Evolutionary conservation across 352 stramenopile genomes (phyloP).

Genomic region (Blastocystis sp.): DNA sequence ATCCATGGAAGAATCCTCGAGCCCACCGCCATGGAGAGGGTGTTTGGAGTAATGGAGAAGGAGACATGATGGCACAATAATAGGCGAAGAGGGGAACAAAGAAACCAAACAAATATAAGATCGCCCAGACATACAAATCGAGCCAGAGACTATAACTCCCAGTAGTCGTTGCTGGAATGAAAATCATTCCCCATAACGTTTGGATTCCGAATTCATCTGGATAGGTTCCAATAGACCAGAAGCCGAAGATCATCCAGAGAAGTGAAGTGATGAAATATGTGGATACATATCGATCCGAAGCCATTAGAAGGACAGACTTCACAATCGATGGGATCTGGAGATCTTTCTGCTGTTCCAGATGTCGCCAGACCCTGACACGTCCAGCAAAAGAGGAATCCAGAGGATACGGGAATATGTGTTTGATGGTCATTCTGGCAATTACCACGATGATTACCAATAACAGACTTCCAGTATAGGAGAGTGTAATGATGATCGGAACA

Average conservation of each 20-base stretch:
- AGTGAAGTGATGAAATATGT: background rate
- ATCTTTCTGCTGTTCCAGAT: background rate
- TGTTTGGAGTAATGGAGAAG: background rate
- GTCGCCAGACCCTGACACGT: background rate
- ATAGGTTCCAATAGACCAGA: conserved; percentile 24
- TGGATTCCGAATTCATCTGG: conserved; percentile 24
- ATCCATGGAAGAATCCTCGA: background rate
- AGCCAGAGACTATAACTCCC: conserved; percentile 39
- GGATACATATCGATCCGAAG: conserved; percentile 4
- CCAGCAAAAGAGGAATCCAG: background rate
- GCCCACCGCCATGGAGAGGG: background rate
- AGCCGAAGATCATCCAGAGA: conserved; percentile 36
- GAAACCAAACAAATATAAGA: background rate
- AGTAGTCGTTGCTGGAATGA: background rate
- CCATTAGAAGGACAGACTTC: background rate
- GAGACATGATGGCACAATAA: conserved; percentile 39
- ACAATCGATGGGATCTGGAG: background rate
- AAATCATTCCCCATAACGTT: conserved; percentile 26
- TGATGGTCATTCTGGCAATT: background rate
- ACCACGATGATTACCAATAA: background rate
- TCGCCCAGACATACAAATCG: conserved; percentile 8
- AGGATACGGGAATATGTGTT: conserved; percentile 1
- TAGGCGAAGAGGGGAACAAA: conserved; percentile 25
- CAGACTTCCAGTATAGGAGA: background rate
- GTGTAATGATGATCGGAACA: conserved; percentile 9